Evolutionary conservation across 2,329 filamentous ascomycete genomes (phyloP).

Genomic region (Beauveria pseudobassiana): DNA sequence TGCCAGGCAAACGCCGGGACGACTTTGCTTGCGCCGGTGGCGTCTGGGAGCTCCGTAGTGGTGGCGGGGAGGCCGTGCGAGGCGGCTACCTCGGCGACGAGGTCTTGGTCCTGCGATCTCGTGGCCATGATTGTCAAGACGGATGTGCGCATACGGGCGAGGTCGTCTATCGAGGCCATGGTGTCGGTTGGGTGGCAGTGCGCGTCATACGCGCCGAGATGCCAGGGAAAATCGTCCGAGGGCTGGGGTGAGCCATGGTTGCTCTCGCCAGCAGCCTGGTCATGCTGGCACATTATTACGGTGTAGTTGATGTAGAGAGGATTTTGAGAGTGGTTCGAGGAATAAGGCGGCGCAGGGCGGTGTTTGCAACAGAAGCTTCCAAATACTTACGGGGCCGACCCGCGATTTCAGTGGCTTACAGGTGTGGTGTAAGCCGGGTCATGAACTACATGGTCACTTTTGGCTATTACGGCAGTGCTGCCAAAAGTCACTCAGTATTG

Average conservation of each 20-base stretch:
- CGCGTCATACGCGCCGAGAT: conserved; percentile 64
- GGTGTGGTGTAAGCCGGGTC: neutral
- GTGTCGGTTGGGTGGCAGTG: conserved; percentile 83
- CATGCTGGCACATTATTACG: neutral
- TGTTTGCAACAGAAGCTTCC: neutral
- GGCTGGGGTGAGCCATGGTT: neutral
- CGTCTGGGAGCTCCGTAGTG: neutral
- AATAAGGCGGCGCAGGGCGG: no score
- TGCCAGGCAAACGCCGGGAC: conserved; percentile 81
- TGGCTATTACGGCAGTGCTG: neutral
- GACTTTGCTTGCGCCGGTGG: conserved; percentile 20
- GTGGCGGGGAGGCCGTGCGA: conserved; percentile 39
- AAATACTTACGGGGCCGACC: neutral
- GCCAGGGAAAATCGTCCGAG: conserved; percentile 53
- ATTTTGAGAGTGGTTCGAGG: neutral
- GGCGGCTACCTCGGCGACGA: conserved; percentile 57
- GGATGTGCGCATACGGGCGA: conserved; percentile 58
- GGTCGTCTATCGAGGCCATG: conserved; percentile 50
- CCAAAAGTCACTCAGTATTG: neutral
- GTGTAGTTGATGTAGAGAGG: neutral
- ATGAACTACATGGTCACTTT: neutral
- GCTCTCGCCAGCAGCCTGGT: neutral
- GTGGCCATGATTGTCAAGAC: conserved; percentile 72
- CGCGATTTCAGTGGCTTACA: neutral
- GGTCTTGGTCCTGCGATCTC: conserved; percentile 63